phyloP scores from a whole-genome alignment of 2,329 filamentous ascomycete genomes.

The Colletotrichum australisinense region DNA sequence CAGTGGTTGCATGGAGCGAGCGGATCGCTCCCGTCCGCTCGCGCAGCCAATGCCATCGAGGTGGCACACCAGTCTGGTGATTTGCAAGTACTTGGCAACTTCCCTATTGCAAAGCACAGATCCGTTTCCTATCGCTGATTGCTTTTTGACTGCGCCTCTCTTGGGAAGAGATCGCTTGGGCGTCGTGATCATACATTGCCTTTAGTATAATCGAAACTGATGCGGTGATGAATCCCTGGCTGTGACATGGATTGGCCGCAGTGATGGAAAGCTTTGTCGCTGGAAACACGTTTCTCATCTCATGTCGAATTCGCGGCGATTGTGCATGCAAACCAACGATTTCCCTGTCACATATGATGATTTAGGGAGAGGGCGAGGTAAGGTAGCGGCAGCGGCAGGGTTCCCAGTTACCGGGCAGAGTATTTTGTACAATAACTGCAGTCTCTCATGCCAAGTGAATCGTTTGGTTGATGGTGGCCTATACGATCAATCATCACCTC shows the following conservation, averaged over 20 bases:
- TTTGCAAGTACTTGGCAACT: background rate
- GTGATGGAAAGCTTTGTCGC: background rate
- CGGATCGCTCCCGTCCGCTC: constrained; percentile 32
- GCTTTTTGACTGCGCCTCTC: too few species aligned
- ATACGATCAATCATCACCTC: background rate
- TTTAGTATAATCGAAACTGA: background rate
- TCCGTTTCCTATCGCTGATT: background rate
- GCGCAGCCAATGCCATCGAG: constrained; percentile 9
- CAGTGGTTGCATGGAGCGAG: constrained; percentile 35
- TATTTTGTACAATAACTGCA: background rate
- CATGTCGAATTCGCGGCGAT: constrained; percentile 6
- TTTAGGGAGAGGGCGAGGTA: background rate
- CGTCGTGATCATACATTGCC: background rate
- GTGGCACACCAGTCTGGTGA: constrained; percentile 6
- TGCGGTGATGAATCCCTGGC: background rate
- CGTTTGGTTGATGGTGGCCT: constrained; percentile 16
- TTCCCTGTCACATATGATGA: constrained; percentile 1
- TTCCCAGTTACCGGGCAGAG: background rate
- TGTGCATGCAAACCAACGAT: constrained; percentile 3
- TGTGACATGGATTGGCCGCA: background rate
- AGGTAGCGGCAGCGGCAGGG: background rate
- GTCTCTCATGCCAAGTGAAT: constrained; percentile 13
- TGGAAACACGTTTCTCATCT: constrained; percentile 15
- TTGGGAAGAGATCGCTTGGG: background rate
- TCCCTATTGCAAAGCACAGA: too few species aligned